Conservation (phyloP, 2,329 filamentous ascomycete species). For the Botrytis squamosa region DNA sequence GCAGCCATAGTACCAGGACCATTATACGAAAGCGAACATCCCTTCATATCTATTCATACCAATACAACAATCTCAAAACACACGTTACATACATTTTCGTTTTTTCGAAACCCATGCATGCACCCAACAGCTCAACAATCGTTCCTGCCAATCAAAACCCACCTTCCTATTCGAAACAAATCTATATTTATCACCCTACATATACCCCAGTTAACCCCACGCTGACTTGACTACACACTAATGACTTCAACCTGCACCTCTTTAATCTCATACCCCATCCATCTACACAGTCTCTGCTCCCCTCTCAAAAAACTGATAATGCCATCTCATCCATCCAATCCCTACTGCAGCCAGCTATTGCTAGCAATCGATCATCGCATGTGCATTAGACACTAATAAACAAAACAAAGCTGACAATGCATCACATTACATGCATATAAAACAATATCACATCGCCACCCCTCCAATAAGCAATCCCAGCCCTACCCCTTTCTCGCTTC, state of each 20-base stretch:
- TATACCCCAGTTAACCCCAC: constrained; percentile 5
- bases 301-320: not conserved
- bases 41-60: not conserved
- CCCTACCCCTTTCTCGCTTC: constrained; percentile 1
- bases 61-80: not conserved
- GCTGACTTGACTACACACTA: not conserved
- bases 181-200: constrained; percentile 7
- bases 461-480: not conserved
- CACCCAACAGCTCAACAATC: not conserved
- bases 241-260: not conserved
- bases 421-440: too few species aligned
- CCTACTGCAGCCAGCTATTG: not conserved
- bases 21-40: not conserved
- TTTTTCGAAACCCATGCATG: not conserved
- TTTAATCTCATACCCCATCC: not conserved
- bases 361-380: not conserved
- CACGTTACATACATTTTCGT: not conserved
- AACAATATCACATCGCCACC: not conserved
- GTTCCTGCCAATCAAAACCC: not conserved
- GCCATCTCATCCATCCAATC: not conserved
- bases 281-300: not conserved
- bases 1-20: not conserved
- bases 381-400: not conserved
- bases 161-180: constrained; percentile 3
- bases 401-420: not conserved